A percentile compares a stretch with the other conserved stretches of the same genome.
phyloP scores from a whole-genome alignment of 257 asterid species.

The Leptodermis oblonga region DNA sequence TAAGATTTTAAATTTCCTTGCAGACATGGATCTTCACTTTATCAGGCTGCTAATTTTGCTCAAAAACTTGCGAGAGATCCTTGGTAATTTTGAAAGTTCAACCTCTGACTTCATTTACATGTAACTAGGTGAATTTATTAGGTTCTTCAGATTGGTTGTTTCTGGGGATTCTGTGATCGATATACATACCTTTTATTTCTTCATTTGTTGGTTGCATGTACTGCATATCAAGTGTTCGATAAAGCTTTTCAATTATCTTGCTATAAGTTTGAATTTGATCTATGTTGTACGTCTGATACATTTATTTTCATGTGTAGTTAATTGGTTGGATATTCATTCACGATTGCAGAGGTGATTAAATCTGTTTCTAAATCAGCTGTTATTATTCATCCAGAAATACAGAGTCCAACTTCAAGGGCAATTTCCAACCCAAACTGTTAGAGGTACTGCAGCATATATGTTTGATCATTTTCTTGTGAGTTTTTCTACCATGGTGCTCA shows the following conservation, averaged over 20 bases:
- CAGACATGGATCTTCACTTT: too few relatives aligned
- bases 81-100: too few relatives aligned
- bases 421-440: constrained; percentile 73
- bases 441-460: constrained; percentile 51
- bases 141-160: too few relatives aligned
- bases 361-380: constrained; percentile 86
- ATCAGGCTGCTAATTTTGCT: too few relatives aligned
- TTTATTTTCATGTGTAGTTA: constrained; percentile 44
- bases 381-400: constrained; percentile 86
- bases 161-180: too few relatives aligned
- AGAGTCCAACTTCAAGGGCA: constrained; percentile 78
- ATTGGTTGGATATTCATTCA: constrained; percentile 81
- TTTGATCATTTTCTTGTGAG: background rate
- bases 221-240: too few relatives aligned
- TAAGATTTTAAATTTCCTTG: too few relatives aligned
- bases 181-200: too few relatives aligned
- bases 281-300: background rate
- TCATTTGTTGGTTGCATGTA: too few relatives aligned
- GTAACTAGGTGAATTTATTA: too few relatives aligned
- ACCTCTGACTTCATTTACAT: too few relatives aligned
- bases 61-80: too few relatives aligned
- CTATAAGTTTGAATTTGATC: constrained; percentile 4
- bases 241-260: constrained; percentile 14
- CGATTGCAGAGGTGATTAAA: constrained; percentile 67
- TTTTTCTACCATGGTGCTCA: background rate